Percentiles rank a stretch among this genome's conserved stretches.
Evolutionary conservation across 2,329 filamentous ascomycete species (phyloP).

Genomic region (Akanthomyces dipterigenus): DNA sequence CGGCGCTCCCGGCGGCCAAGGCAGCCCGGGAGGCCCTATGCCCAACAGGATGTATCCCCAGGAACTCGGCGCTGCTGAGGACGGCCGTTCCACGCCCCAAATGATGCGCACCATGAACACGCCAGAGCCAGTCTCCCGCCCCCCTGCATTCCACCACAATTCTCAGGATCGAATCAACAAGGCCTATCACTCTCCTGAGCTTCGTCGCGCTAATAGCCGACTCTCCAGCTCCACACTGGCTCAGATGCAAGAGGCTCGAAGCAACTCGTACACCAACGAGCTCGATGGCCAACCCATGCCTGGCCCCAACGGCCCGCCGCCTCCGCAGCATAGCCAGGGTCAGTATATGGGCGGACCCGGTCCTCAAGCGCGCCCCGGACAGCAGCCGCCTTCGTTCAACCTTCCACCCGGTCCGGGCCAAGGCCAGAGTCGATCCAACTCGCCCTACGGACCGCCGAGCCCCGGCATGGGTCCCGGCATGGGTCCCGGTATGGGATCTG

Average conservation of each 20-base stretch:
- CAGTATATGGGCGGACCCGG: conserved; percentile 30
- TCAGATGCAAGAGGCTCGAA: conserved; percentile 59
- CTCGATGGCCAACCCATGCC: conserved; percentile 8
- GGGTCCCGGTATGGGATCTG: background rate
- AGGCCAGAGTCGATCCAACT: conserved; percentile 33
- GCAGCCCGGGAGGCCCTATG: background rate
- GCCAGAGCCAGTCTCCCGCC: conserved; percentile 69
- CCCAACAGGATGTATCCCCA: conserved; percentile 20
- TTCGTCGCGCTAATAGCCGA: conserved; percentile 74
- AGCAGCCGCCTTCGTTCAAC: conserved; percentile 35
- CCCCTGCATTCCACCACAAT: conserved; percentile 73
- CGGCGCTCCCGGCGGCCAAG: conserved; percentile 11
- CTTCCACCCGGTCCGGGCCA: conserved; percentile 29
- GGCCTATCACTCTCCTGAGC: conserved; percentile 68
- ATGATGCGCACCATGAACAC: conserved; percentile 49
- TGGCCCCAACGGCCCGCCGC: background rate
- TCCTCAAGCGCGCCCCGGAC: conserved; percentile 29
- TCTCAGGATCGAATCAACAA: conserved; percentile 61
- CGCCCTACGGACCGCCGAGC: conserved; percentile 26
- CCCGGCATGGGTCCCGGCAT: conserved; percentile 24
- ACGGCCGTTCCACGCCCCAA: background rate
- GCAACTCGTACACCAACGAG: conserved; percentile 9
- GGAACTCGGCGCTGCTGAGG: background rate
- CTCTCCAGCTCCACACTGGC: conserved; percentile 76
- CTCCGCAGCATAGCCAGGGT: conserved; percentile 4